Evolutionary conservation across 352 stramenopile genomes (phyloP), one percentile per base, ranked within the genome.

Genomic region (Phytopythium litorale): DNA sequence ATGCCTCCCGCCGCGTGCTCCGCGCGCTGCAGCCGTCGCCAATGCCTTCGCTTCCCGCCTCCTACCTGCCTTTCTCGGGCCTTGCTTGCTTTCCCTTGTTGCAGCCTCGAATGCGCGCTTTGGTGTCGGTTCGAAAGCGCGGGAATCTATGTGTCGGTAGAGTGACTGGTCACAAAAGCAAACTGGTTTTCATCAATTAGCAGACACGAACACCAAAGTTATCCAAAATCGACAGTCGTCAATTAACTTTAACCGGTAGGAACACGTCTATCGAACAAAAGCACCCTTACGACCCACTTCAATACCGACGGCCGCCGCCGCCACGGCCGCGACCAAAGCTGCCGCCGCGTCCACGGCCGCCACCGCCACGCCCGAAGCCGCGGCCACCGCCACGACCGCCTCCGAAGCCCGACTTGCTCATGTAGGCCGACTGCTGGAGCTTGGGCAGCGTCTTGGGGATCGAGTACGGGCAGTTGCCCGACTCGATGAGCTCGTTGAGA

Each of bases 401-500:
- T 55, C 82, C 75, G 28, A 62, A 72, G 45, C 71, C 72, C 49
- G 70, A 66, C 33, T 65, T 67, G 32, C 75, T 71, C 68, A 71
- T 71, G 66, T 86, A 88, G 16, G 81, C 79, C 33, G 79, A 70
- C 58, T 82, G 69, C 69, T 96, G 81, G 40, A 97, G 71, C 65
- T 90, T 87, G 0, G 90, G 87, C 30, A 97, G 59, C 45, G 67
- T 71, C 67, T 88, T 93, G 0, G 81, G 76, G 55, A 96, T 79
- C 63, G 81, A 89, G 75, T 96, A 96, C 57, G 83, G 77, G 50
- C 72, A 90, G 42, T 71, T 75, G 45, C 73, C 70, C 23, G 81
- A 73, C 50, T 95, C 86, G 55, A 97, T 94, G 28, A 88, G 75
- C 38, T 89, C 70, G 46, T 96, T 76, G 3, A 98, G 52, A 11